These are phyloP conservation scores for Crotalaria pallida DNA, from an alignment of 306 rosid genomes.

Conservation along the genomic window DNA sequence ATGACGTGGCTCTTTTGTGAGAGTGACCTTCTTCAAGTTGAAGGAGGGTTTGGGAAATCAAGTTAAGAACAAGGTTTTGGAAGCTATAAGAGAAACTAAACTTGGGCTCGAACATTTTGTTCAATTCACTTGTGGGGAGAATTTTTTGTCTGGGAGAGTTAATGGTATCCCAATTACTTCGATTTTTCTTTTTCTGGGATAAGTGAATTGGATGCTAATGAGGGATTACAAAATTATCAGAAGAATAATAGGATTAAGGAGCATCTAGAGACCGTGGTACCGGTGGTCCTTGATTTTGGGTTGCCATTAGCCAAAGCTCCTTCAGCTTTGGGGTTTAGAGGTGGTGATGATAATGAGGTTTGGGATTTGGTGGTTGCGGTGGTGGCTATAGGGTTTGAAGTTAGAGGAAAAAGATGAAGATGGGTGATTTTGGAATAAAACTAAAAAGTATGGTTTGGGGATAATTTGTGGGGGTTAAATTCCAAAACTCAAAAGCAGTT, in stretches of 20 bases:
- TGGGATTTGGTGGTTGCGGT: too few species aligned
- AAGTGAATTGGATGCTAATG: constrained; percentile 39
- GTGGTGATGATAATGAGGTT: too few species aligned
- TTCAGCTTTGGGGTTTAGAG: too few species aligned
- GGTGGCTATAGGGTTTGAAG: too few species aligned
- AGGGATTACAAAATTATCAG: constrained; percentile 27
- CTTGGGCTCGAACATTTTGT: not conserved
- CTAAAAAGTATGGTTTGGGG: too few species aligned
- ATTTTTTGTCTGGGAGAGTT: constrained; percentile 61
- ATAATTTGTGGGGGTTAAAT: too few species aligned
- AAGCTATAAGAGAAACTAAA: constrained; percentile 27
- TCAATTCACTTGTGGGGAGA: constrained; percentile 50
- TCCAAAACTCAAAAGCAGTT: too few species aligned
- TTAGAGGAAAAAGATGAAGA: too few species aligned
- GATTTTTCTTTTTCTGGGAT: constrained; percentile 34
- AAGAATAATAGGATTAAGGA: constrained; percentile 50
- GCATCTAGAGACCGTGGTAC: constrained; percentile 39
- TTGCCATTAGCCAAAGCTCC: constrained; percentile 5
- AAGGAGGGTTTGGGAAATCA: constrained; percentile 37
- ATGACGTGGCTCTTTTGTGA: constrained; percentile 34
- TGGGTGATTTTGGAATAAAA: too few species aligned
- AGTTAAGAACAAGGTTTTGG: constrained; percentile 42
- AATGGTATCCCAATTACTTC: constrained; percentile 68
- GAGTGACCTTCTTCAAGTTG: constrained; percentile 48
- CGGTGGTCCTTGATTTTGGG: constrained; percentile 42